phyloP scores from a whole-genome alignment of 148 eudicot species.

The Spergularia marina region DNA sequence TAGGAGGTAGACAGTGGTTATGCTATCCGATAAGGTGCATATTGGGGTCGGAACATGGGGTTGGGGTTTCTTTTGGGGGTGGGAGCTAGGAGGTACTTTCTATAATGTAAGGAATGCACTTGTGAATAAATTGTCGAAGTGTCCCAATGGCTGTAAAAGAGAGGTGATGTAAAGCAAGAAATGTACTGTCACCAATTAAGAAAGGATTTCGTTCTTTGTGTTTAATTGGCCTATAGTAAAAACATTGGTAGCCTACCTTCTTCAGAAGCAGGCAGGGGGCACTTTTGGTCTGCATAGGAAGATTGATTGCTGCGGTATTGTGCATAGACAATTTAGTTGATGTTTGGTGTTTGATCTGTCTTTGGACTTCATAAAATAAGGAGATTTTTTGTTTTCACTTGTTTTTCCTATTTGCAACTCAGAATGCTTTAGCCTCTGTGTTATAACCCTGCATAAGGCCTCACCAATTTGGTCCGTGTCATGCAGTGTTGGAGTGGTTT shows the following conservation, averaged over 20 bases:
- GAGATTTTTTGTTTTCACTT: not conserved
- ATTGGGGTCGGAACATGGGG: not conserved
- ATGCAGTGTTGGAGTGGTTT: constrained; percentile 77
- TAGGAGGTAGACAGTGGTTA: not conserved
- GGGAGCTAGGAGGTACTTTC: not conserved
- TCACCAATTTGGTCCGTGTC: constrained; percentile 15
- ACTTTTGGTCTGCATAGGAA: not conserved
- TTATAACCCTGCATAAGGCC: not conserved
- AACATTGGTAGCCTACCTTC: not conserved
- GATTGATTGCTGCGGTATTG: not conserved
- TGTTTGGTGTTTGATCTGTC: not conserved
- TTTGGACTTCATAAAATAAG: not conserved
- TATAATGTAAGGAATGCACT: not conserved
- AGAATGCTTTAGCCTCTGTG: not conserved
- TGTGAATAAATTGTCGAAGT: not conserved
- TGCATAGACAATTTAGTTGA: not conserved
- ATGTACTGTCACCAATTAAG: not conserved
- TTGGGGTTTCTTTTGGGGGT: not conserved
- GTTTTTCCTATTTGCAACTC: not conserved
- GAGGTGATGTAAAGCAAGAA: not conserved
- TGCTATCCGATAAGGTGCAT: not conserved
- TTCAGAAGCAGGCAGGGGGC: too few relatives aligned
- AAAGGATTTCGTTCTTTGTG: not conserved
- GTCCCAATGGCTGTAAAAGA: not conserved
- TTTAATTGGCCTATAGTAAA: not conserved